phyloP scores from a whole-genome alignment of 352 stramenopile species.

The Globisporangium viniferum region DNA sequence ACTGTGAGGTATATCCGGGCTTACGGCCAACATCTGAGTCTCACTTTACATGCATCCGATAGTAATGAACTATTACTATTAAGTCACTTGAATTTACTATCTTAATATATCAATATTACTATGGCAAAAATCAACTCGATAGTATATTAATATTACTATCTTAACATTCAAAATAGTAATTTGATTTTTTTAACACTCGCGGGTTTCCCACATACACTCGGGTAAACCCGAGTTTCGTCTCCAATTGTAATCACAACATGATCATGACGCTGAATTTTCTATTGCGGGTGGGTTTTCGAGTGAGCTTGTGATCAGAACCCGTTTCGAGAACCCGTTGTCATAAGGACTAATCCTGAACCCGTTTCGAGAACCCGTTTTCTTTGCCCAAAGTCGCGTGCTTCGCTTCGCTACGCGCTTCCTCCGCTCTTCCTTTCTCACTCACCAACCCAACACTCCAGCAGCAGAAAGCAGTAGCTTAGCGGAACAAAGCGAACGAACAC shows the following conservation, averaged over 20 bases:
- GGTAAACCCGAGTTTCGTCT: neutral
- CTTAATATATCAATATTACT: too few species aligned
- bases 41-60: too few species aligned
- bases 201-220: neutral
- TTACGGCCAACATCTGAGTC: too few species aligned
- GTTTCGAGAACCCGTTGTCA: neutral
- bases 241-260: neutral
- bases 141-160: too few species aligned
- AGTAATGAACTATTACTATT: too few species aligned
- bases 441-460: neutral
- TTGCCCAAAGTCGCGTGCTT: neutral
- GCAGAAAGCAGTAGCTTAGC: neutral
- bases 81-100: too few species aligned
- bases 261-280: neutral
- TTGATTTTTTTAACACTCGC: neutral
- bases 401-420: neutral
- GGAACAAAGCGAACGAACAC: slow-evolving; percentile 6
- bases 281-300: neutral
- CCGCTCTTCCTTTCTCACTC: slow-evolving; percentile 5
- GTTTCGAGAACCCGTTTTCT: neutral
- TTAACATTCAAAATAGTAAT: neutral
- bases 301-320: neutral
- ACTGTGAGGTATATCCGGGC: too few species aligned
- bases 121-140: too few species aligned
- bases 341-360: neutral